These are phyloP conservation scores for Nicotiana tomentosiformis DNA, from an alignment of 257 asterid species.

Conservation along the genomic window DNA sequence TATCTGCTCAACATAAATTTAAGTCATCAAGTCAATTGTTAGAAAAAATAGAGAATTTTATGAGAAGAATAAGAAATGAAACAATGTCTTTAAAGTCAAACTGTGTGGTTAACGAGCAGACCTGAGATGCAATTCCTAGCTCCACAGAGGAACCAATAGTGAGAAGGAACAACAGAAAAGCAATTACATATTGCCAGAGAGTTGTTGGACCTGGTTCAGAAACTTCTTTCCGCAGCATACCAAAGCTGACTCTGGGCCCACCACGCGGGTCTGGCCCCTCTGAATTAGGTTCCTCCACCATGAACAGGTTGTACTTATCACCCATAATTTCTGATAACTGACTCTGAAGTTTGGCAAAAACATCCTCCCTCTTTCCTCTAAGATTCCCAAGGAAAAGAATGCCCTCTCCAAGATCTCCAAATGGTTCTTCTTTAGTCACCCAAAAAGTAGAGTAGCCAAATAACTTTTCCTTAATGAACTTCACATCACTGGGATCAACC, in stretches of 20 bases:
- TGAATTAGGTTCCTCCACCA: slow-evolving; percentile 96
- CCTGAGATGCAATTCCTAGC: slow-evolving; percentile 94
- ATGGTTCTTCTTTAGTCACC: slow-evolving; percentile 89
- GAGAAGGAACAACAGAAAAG: slow-evolving; percentile 72
- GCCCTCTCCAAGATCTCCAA: slow-evolving; percentile 91
- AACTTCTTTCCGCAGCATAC: slow-evolving; percentile 83
- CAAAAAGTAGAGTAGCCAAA: slow-evolving; percentile 93
- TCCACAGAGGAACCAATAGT: slow-evolving; percentile 90
- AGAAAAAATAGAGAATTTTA: not conserved
- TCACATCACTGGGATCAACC: slow-evolving; percentile 80
- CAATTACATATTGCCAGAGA: slow-evolving; percentile 94
- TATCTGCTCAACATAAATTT: slow-evolving; percentile 41
- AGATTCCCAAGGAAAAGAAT: slow-evolving; percentile 85
- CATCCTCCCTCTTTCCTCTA: slow-evolving; percentile 80
- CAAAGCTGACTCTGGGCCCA: slow-evolving; percentile 97
- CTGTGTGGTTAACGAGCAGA: slow-evolving; percentile 15
- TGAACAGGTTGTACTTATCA: slow-evolving; percentile 79
- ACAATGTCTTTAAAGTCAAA: slow-evolving; percentile 1
- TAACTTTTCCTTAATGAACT: slow-evolving; percentile 74
- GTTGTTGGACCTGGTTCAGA: slow-evolving; percentile 91
- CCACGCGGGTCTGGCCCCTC: slow-evolving; percentile 92
- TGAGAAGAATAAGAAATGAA: not conserved
- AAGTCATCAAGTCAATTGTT: not conserved
- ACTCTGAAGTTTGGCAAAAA: slow-evolving; percentile 70
- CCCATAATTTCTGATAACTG: slow-evolving; percentile 73